These are phyloP conservation scores for Epicoccum sorghinum DNA, from an alignment of 2,329 filamentous ascomycete species.

Conservation along the genomic window DNA sequence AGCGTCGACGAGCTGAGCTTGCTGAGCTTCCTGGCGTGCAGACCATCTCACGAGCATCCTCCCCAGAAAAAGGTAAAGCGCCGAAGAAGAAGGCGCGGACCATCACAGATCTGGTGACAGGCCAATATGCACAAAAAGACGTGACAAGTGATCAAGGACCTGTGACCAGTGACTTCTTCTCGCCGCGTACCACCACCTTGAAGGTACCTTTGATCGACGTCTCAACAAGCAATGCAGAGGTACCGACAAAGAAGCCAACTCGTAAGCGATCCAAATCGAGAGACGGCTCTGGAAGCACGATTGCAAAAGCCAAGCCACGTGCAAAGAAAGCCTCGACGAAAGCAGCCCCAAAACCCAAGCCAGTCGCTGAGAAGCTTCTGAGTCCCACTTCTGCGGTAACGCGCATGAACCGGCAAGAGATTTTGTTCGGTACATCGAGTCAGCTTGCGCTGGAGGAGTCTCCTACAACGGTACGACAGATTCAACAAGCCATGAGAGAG, in stretches of 20 bases:
- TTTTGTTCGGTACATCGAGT: slow-evolving; percentile 51
- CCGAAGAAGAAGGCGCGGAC: slow-evolving; percentile 49
- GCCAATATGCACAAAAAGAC: slow-evolving; percentile 36
- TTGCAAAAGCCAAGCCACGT: slow-evolving; percentile 29
- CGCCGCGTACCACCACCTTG: slow-evolving; percentile 22
- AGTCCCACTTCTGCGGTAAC: slow-evolving; percentile 41
- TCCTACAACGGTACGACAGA: slow-evolving; percentile 42
- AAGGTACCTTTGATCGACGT: slow-evolving; percentile 38
- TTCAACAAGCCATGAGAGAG: slow-evolving; percentile 43
- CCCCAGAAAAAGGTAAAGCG: slow-evolving; percentile 42
- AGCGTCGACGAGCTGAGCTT: slow-evolving; percentile 41
- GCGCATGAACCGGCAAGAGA: slow-evolving; percentile 39
- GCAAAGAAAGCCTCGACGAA: slow-evolving; percentile 36
- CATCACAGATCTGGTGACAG: slow-evolving; percentile 48
- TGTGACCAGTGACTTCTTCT: slow-evolving; percentile 34
- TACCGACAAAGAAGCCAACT: slow-evolving; percentile 21
- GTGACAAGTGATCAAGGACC: slow-evolving; percentile 6
- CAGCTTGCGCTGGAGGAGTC: slow-evolving; percentile 49
- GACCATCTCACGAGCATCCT: slow-evolving; percentile 26
- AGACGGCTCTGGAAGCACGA: slow-evolving; percentile 19
- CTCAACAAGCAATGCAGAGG: slow-evolving; percentile 7
- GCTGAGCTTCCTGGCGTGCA: slow-evolving; percentile 37
- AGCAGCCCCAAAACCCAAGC: slow-evolving; percentile 33
- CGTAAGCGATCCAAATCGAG: slow-evolving; percentile 33
- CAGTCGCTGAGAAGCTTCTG: slow-evolving; percentile 43